Evolutionary conservation across 2,329 filamentous ascomycete species (phyloP).

Genomic region (Alternaria gansuensis): DNA sequence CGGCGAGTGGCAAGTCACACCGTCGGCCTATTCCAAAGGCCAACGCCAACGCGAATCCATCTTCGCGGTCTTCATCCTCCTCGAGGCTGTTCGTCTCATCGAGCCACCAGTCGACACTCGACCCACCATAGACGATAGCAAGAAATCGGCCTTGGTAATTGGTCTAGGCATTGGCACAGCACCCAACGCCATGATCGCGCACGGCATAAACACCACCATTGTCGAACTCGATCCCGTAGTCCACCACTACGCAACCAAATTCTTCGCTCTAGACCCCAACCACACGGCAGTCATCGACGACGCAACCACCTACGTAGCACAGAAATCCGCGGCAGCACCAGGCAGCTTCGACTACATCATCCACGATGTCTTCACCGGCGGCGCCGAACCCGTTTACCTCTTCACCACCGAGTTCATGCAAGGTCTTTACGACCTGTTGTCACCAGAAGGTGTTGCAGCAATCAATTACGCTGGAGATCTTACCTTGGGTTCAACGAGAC

Average conservation of each 20-base stretch:
- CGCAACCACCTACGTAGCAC: slow-evolving; percentile 73
- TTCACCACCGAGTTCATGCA: slow-evolving; percentile 88
- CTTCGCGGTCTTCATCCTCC: slow-evolving; percentile 94
- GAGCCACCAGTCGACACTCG: slow-evolving; percentile 53
- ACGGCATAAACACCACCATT: slow-evolving; percentile 91
- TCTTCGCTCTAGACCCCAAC: slow-evolving; percentile 81
- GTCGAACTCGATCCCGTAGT: slow-evolving; percentile 95
- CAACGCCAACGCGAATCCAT: slow-evolving; percentile 79
- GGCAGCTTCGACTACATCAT: slow-evolving; percentile 86
- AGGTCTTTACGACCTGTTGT: slow-evolving; percentile 74
- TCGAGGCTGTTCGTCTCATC: slow-evolving; percentile 88
- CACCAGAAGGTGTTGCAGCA: slow-evolving; percentile 81
- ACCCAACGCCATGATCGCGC: slow-evolving; percentile 82
- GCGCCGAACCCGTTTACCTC: slow-evolving; percentile 85
- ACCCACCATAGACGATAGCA: slow-evolving; percentile 61
- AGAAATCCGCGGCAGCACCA: slow-evolving; percentile 58
- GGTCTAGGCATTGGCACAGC: slow-evolving; percentile 93
- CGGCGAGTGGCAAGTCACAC: slow-evolving; percentile 81
- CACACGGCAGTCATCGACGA: slow-evolving; percentile 84
- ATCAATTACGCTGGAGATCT: slow-evolving; percentile 98
- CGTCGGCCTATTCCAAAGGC: slow-evolving; percentile 50
- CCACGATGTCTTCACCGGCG: slow-evolving; percentile 97
- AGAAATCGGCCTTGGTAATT: slow-evolving; percentile 84
- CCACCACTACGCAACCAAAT: slow-evolving; percentile 80
- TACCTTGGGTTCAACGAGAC: slow-evolving; percentile 74